Base-by-base conservation (phyloP, 1,284 basidiomycete genomes). In the Sporisorium sorghi region DNA sequence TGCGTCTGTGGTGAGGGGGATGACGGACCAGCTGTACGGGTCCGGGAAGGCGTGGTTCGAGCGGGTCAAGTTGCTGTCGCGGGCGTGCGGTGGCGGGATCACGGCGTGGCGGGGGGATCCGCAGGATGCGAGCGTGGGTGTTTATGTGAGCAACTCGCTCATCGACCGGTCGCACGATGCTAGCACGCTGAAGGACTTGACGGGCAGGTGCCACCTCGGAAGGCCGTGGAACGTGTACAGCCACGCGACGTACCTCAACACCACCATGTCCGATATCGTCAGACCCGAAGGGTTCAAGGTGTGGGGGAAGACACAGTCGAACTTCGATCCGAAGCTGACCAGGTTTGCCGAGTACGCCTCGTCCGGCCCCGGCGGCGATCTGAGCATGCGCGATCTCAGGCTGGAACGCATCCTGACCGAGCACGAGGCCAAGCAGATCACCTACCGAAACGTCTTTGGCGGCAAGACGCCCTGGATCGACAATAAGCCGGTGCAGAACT, bases 11-110 rank as follows among this genome's bases (percentile, higher is more conserved):
- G 58, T 73, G 12, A 53, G 48, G 24, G 71, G 71, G 2, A 69
- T 61, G 71, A 73, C 71, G 30, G 71, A 73, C 52, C 58, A 69
- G 19, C 47, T 73, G 40, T 73, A 73, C 21, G 71, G 71, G 2
- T 15, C 8, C 6, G 71, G 71, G 10, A 59, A 61, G 32, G 71
- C 71, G 15, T 73, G 71, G 71, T 65, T 73, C n/a, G 71, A 73
- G 21, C 21, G n/a, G 0, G 54, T 46, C n/a, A 30, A 26, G 21
- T 54, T 73, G 43, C 52, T 69, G n/a, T 58, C 46, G 6, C 43
- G 71, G 1, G 71, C 58, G 1, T 69, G 66, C 17, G 55, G 58
- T 0, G 71, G 71, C 8, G 71, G 66, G 0, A 68, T 73, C 51
- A 59, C 71, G 5, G 71, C 71, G 24, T 73, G 71, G 71, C 51